phyloP scores from a whole-genome alignment of 2,329 filamentous ascomycete genomes.

The Tolypocladium paradoxum region DNA sequence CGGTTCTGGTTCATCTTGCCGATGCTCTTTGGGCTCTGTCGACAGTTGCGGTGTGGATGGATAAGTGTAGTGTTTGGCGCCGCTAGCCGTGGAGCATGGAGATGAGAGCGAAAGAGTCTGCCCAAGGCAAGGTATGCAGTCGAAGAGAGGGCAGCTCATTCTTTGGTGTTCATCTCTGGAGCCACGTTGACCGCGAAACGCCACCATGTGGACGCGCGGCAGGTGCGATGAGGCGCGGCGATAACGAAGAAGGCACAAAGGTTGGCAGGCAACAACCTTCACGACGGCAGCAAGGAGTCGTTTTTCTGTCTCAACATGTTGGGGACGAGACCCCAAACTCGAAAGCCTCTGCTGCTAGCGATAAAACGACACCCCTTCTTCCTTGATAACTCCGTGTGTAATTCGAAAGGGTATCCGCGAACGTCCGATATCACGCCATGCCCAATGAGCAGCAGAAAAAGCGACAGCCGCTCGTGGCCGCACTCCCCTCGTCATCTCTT shows the following conservation, averaged over 20 bases:
- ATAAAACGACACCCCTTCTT: not conserved
- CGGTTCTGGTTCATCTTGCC: constrained; percentile 4
- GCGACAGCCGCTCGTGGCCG: not conserved
- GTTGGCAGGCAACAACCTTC: not conserved
- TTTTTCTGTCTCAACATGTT: not conserved
- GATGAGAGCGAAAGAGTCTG: not conserved
- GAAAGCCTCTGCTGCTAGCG: not conserved
- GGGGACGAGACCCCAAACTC: not conserved
- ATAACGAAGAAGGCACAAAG: not conserved
- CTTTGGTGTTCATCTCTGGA: not conserved
- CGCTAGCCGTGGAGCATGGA: not conserved
- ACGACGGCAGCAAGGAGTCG: not conserved
- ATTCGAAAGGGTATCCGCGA: not conserved
- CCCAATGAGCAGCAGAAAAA: not conserved
- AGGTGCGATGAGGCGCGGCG: not conserved
- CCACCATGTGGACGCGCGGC: not conserved
- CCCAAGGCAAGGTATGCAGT: not conserved
- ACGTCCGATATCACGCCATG: not conserved
- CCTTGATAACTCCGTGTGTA: not conserved
- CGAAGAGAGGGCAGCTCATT: not conserved
- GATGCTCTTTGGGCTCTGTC: not conserved
- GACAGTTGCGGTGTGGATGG: not conserved
- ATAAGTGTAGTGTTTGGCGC: not conserved
- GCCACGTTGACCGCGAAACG: not conserved
- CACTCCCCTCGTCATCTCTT: not conserved